Conservation (phyloP, 116 monocot species). For the Trichopus zeylanicus region DNA sequence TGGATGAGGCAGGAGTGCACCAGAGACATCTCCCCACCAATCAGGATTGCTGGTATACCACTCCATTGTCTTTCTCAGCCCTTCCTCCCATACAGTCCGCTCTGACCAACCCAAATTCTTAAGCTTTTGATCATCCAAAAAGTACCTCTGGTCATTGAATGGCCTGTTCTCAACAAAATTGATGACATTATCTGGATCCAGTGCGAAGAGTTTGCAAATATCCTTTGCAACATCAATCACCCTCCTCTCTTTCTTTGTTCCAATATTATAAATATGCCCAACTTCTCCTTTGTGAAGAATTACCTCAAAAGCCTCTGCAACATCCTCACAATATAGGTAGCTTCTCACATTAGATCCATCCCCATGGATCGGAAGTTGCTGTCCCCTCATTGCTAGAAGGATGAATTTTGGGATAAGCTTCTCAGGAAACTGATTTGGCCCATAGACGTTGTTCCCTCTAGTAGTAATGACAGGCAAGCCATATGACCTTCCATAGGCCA, state of each 20-base stretch:
- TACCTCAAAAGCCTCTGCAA: constrained; percentile 83
- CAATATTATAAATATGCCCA: constrained; percentile 72
- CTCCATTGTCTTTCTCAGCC: constrained; percentile 58
- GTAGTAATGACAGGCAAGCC: constrained; percentile 74
- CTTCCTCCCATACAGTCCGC: constrained; percentile 58
- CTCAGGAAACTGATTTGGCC: constrained; percentile 80
- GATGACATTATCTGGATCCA: constrained; percentile 37
- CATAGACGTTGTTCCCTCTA: constrained; percentile 79
- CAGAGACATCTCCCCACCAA: constrained; percentile 84
- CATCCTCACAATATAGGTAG: constrained; percentile 82
- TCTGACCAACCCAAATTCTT: constrained; percentile 77
- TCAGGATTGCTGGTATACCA: constrained; percentile 70
- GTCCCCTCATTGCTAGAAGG: constrained; percentile 61
- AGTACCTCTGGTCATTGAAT: constrained; percentile 80
- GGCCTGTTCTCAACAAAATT: constrained; percentile 71
- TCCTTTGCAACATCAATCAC: constrained; percentile 75
- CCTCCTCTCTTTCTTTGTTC: constrained; percentile 71
- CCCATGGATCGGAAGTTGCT: constrained; percentile 63
- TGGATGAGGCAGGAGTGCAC: constrained; percentile 73
- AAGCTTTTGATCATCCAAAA: constrained; percentile 72
- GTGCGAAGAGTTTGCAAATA: constrained; percentile 57
- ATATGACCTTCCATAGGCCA: constrained; percentile 82
- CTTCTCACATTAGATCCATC: constrained; percentile 78
- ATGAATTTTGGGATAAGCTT: constrained; percentile 84
- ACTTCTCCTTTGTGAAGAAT: constrained; percentile 82